phyloP scores from a whole-genome alignment of 2,329 filamentous ascomycete species.

The Nemania sp. region DNA sequence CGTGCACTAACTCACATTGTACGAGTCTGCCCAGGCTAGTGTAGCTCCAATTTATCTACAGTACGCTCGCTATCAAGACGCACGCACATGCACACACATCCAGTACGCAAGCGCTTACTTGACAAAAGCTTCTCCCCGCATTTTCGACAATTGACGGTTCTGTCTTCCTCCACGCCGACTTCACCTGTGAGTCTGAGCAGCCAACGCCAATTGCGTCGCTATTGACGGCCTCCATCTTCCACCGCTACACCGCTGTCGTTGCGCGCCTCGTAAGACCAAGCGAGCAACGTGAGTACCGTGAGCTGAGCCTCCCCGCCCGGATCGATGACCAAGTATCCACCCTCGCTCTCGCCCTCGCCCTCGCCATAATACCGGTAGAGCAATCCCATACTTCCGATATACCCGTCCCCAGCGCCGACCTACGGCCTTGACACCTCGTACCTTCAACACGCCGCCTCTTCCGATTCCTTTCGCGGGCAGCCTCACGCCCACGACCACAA shows the following conservation, averaged over 20 bases:
- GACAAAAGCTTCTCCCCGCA: slow-evolving; percentile 22
- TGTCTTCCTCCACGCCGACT: neutral
- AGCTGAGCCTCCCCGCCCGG: slow-evolving; percentile 19
- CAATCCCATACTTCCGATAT: slow-evolving; percentile 34
- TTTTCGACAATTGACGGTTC: slow-evolving; percentile 2
- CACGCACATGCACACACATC: neutral
- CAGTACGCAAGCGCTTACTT: slow-evolving; percentile 17
- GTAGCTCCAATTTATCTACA: neutral
- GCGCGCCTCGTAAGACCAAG: neutral
- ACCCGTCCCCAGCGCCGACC: slow-evolving; percentile 29
- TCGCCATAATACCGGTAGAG: slow-evolving; percentile 18
- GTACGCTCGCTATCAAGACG: slow-evolving; percentile 4
- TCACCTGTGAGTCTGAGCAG: neutral
- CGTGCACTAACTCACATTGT: neutral
- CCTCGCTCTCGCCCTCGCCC: slow-evolving; percentile 30
- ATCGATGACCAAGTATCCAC: slow-evolving; percentile 23
- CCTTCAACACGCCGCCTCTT: slow-evolving; percentile 17
- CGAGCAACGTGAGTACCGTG: slow-evolving; percentile 7
- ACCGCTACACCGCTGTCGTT: too few species aligned
- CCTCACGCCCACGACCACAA: slow-evolving; percentile 43
- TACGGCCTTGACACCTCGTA: neutral
- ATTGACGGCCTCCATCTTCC: too few species aligned
- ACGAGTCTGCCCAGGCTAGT: neutral
- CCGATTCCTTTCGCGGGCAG: slow-evolving; percentile 17
- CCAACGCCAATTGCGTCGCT: slow-evolving; percentile 13